Evolutionary conservation across 257 asterid genomes (phyloP).

Genomic region (Solanum medicagineum): DNA sequence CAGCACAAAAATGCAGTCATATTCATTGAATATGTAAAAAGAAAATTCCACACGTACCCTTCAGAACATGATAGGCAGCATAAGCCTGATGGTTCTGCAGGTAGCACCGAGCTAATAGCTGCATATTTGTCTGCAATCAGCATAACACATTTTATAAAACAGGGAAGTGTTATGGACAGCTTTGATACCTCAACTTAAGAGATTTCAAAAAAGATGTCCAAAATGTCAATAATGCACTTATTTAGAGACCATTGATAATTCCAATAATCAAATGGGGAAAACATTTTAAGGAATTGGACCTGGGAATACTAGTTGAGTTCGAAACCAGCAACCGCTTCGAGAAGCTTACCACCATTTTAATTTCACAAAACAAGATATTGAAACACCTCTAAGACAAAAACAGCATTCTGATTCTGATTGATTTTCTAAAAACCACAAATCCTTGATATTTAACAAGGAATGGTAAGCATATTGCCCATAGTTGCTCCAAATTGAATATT

Average conservation of each 20-base stretch:
- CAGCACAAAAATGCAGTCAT: conserved; percentile 5
- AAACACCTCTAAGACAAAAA: not conserved
- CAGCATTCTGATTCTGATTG: not conserved
- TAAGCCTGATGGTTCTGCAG: conserved; percentile 86
- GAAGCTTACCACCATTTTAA: not conserved
- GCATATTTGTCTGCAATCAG: conserved; percentile 65
- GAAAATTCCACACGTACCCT: conserved; percentile 36
- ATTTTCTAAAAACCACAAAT: not conserved
- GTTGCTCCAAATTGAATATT: not conserved
- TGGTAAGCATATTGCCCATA: not conserved
- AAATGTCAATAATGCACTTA: not conserved
- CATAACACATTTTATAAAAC: conserved; percentile 6
- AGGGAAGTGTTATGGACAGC: not conserved
- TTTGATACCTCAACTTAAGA: not conserved
- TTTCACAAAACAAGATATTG: not conserved
- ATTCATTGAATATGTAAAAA: not conserved
- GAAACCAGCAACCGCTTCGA: not conserved
- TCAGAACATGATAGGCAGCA: conserved; percentile 73
- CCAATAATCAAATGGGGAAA: not conserved
- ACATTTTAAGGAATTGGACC: not conserved
- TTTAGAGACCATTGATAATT: not conserved
- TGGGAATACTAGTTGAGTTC: not conserved
- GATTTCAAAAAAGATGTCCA: not conserved
- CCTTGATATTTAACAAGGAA: not conserved
- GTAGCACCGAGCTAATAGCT: conserved; percentile 83